These are phyloP conservation scores for Scheffersomyces lignosus DNA, from an alignment of 805 yeast genomes.

Conservation along the genomic window DNA sequence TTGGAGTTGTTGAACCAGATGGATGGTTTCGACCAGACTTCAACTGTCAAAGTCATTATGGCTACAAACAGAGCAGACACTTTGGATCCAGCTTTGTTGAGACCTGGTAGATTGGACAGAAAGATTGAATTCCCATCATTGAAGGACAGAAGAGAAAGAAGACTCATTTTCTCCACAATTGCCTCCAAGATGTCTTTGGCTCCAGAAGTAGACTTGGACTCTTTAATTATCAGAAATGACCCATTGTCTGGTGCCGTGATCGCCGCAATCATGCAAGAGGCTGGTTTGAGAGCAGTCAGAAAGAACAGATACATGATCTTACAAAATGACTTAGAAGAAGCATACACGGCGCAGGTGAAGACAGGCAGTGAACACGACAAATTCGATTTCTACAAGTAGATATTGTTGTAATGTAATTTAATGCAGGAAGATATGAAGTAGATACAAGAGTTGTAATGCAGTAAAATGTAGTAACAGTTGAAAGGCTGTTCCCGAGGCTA, in stretches of 20 bases:
- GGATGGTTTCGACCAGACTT: conserved; percentile 98
- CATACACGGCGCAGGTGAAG: conserved; percentile 95
- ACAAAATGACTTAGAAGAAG: conserved; percentile 96
- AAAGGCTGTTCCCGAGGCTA: no score
- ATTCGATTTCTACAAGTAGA: conserved; percentile 90
- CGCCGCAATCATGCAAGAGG: conserved; percentile 99
- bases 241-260: conserved; percentile 96
- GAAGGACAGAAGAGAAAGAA: conserved; percentile 96
- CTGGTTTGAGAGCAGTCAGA: conserved; percentile 97
- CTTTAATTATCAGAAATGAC: conserved; percentile 91
- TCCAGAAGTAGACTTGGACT: conserved; percentile 95
- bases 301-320: conserved; percentile 95
- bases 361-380: conserved; percentile 94
- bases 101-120: conserved; percentile 97
- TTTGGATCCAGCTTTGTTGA: conserved; percentile 94
- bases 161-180: conserved; percentile 91
- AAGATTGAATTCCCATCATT: conserved; percentile 96
- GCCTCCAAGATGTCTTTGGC: conserved; percentile 98
- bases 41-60: conserved; percentile 97
- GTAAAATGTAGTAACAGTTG: no score
- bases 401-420: neutral
- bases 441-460: neutral
- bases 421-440: neutral
- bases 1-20: conserved; percentile 95
- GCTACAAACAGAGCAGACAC: conserved; percentile 99